Base-by-base conservation (phyloP, 441 rosid species). In the Mallotus repandus region DNA sequence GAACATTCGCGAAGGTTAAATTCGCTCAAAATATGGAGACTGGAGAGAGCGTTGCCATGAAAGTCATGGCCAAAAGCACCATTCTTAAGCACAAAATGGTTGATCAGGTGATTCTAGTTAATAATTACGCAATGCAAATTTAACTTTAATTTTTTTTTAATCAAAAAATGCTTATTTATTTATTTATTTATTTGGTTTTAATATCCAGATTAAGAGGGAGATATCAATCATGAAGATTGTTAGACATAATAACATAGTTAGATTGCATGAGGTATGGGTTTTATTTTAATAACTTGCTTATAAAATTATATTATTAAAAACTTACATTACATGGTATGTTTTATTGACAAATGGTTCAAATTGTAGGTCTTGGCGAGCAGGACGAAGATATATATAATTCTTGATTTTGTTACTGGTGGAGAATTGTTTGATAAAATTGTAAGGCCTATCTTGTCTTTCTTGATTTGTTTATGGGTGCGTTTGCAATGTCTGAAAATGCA, bases 191-290 rank as follows among this genome's bases (percentile, higher is more conserved):
- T 43, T 49, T 13, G 0, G 11, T 61, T 29, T 29, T 29, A 29
- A 68, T 63, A 60, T 79, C 9, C 82, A 95, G 99, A 95, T 93
- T 60, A 91, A 88, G 78, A 84, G 97, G 80, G 99, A 95, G 89
- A 95, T 93, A 81, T 93, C 97, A 5, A 87, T 93, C 63, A 95
- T 93, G 98, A 95, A 91, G 91, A 85, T 95, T 79, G 97, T 91
- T n/a, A 88, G 97, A 66, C 99, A 95, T 78, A 98, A 96, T 64
- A 75, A 90, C 79, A 87, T 95, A 52, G 97, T 93, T 45, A 84
- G 87, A 78, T 78, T 95, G 78, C 93, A 89, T 53, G 99, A 93
- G 95, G 99, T 91, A 72, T 74, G 63, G 63, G 46, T 3, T 43
- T 9, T 77, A 21, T 63, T 55, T 78, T 66, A 7, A 22, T 54